These are phyloP conservation scores for Yamadazyma scolyti DNA, from an alignment of 805 yeast genomes.

Conservation along the genomic window DNA sequence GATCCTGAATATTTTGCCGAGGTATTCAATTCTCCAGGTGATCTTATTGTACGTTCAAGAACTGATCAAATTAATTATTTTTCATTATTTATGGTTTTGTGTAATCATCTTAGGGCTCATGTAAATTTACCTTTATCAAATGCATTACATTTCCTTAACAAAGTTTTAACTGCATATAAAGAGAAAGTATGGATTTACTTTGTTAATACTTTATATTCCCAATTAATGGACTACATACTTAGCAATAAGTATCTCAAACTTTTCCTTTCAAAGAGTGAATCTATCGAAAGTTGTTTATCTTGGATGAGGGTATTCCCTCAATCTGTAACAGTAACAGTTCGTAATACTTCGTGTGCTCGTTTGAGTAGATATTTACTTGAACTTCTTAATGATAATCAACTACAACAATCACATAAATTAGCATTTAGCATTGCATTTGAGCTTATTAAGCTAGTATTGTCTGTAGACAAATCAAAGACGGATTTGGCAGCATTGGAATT, in stretches of 20 bases:
- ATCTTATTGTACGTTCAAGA: slow-evolving; percentile 26
- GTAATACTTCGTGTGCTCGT: slow-evolving; percentile 3
- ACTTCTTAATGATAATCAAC: too few species aligned
- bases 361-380: slow-evolving; percentile 3
- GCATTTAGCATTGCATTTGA: too few species aligned
- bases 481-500: slow-evolving; percentile 9
- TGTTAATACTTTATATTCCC: slow-evolving; percentile 51
- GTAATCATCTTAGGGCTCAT: slow-evolving; percentile 50
- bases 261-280: slow-evolving; percentile 20
- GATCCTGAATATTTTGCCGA: slow-evolving; percentile 31
- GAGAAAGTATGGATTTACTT: slow-evolving; percentile 52
- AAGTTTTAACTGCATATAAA: slow-evolving; percentile 41
- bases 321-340: slow-evolving; percentile 4
- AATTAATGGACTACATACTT: slow-evolving; percentile 57
- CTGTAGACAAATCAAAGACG: slow-evolving; percentile 13
- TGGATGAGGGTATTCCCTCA: slow-evolving; percentile 32
- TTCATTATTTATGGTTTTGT: slow-evolving; percentile 38
- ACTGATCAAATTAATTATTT: slow-evolving; percentile 26
- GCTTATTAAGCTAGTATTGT: too few species aligned
- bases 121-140: slow-evolving; percentile 50
- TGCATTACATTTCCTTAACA: slow-evolving; percentile 48
- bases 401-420: too few species aligned
- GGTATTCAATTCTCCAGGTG: slow-evolving; percentile 23
- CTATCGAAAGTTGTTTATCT: slow-evolving; percentile 52
- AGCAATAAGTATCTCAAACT: slow-evolving; percentile 48